Evolutionary conservation across 345 rosid genomes (phyloP).

Genomic region (Syzygium aromaticum): DNA sequence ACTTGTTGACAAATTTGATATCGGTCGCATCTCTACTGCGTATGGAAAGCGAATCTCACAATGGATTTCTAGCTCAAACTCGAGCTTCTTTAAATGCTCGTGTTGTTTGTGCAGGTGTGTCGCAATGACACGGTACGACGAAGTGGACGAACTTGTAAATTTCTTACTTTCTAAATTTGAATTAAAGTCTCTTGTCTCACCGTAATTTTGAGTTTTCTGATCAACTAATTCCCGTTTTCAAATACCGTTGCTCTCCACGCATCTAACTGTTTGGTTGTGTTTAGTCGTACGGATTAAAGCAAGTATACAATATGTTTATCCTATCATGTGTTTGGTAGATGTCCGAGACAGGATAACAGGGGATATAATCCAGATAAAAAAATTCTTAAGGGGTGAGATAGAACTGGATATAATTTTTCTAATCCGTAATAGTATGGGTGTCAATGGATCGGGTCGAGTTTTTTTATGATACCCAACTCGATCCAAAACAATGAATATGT

Average conservation of each 20-base stretch:
- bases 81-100: rapidly evolving
- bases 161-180: background rate
- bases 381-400: too few species aligned
- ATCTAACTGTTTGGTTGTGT: too few species aligned
- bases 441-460: too few species aligned
- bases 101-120: rapidly evolving
- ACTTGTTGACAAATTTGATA: rapidly evolving
- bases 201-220: background rate
- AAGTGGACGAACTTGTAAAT: background rate
- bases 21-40: rapidly evolving
- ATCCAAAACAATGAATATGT: too few species aligned
- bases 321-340: too few species aligned
- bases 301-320: too few species aligned
- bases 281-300: too few species aligned
- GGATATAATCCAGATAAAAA: too few species aligned
- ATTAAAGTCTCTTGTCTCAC: background rate
- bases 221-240: background rate
- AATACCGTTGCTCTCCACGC: background rate
- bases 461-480: too few species aligned
- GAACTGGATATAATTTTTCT: too few species aligned
- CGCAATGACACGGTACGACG: rapidly evolving
- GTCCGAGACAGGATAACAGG: too few species aligned
- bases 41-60: rapidly evolving
- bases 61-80: background rate
- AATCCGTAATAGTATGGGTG: too few species aligned